phyloP scores from a whole-genome alignment of 805 yeast species.

The Candida orba region DNA sequence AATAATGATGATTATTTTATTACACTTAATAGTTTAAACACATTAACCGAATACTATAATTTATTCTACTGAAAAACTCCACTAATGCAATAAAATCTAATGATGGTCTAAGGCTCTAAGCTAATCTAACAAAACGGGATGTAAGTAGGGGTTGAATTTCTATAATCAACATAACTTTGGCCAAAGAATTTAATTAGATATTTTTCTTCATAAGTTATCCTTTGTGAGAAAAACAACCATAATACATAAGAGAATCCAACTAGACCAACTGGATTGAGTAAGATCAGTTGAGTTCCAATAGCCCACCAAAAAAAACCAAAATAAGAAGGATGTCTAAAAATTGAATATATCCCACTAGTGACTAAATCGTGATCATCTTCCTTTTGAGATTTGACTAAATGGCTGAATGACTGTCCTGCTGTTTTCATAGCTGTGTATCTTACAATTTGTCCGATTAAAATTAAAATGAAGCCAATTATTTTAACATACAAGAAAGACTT shows the following conservation, averaged over 20 bases:
- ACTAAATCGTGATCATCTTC: conserved; percentile 56
- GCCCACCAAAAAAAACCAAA: conserved; percentile 94
- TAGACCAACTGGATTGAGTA: conserved; percentile 59
- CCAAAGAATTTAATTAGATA: conserved; percentile 66
- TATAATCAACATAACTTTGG: conserved; percentile 50
- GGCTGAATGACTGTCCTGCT: conserved; percentile 83
- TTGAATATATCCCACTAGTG: conserved; percentile 62
- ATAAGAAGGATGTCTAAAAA: conserved; percentile 83
- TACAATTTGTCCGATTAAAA: conserved; percentile 55
- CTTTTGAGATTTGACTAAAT: conserved; percentile 53
- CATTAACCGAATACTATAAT: too few relatives aligned
- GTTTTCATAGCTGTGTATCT: conserved; percentile 81
- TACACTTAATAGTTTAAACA: too few relatives aligned
- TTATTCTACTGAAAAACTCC: too few relatives aligned
- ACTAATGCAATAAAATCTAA: too few relatives aligned
- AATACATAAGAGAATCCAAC: conserved; percentile 49
- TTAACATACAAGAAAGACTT: conserved; percentile 15
- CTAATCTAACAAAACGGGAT: conserved; percentile 46
- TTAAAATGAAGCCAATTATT: conserved; percentile 39
- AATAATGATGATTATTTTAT: too few relatives aligned
- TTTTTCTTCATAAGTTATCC: conserved; percentile 70
- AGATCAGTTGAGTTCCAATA: conserved; percentile 67
- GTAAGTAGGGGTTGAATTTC: conserved; percentile 39
- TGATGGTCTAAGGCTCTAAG: too few relatives aligned
- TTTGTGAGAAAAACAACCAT: conserved; percentile 56